Evolutionary conservation across 2,329 filamentous ascomycete species (phyloP), one percentile per base, ranked within the genome.

Genomic region (Colletotrichum australisinense): DNA sequence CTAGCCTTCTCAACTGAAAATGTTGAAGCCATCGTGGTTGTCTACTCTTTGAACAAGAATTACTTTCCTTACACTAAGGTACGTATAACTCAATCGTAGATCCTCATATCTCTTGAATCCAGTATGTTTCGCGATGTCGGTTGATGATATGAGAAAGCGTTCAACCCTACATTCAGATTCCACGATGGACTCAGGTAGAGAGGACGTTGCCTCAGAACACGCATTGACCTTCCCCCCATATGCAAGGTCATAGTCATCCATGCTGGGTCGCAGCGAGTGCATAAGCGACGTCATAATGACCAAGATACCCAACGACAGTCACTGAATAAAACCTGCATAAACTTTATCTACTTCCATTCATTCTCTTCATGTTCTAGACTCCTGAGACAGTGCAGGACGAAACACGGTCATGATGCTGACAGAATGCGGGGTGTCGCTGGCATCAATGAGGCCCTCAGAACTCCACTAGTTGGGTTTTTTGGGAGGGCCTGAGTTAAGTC

Each of bases 1-100:
- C 92, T 87, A 42, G 88, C 86, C 63, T 84, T 83, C 12, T 85
- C 78, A 57, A 93, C 64, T 4, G 64, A 52, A 32, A 67, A 67
- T 22, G 1, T 14, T 14, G 38, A n/a, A 16, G 38, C 28, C 65
- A 67, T 67, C 53, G 53, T 16, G 53, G 24, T 56, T 4, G 19
- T n/a, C 42, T 49, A n/a, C 6, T 49, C 19, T n/a, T 19, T n/a
- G 42, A n/a, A 49, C 42, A 46, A 9, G 16, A 46, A 4, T 46
- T 5, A 12, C 19, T n/a, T 49, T n/a, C 3, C 16, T 49, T 49
- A 49, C 19, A n/a, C 42, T n/a, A 19, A 12, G 32, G 12, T 35
- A 12, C 19, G 42, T 49, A 49, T 49, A 49, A 7, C 3, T 49
- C 19, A 22, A 2, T 22, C 19, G 42, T 9, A 49, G 7, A 49